Evolutionary conservation across 2,329 filamentous ascomycete genomes (phyloP), one percentile per base, ranked within the genome.

Genomic region (Colletotrichum godetiae): DNA sequence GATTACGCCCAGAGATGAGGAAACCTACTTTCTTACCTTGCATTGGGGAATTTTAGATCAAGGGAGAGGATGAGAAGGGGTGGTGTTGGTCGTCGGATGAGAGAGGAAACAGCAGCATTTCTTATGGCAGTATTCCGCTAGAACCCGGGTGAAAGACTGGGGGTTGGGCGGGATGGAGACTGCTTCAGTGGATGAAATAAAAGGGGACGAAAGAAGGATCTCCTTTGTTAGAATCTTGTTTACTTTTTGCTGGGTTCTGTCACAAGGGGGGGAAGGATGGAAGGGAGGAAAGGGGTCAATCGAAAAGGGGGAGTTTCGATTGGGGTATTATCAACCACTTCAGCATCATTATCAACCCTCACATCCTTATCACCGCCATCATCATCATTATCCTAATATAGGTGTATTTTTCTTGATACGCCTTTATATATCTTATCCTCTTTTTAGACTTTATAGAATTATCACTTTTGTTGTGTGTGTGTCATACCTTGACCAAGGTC

Each of bases 81-180:
- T 19, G 3, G 42, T 3, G 42, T 46, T n/a, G 2, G 27, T 27
- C 4, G 27, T 27, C 27, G 42, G 42, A 19, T 8, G 42, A 15
- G 19, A n/a, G 42, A 37, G 27, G 7, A 65, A 19, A 49, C 46
- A 49, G 35, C 46, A 19, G 19, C 31, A 62, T 63, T 19, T 31
- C 29, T 56, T 22, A 57, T 37, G 66, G 69, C 31, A 31, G 35
- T 42, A 42, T 42, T 22, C 52, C 59, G 58, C 58, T 57, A n/a
- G 58, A 72, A 59, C 69, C 69, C 13, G 69, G 69, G 65, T 57
- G 69, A 69, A 72, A 72, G 37, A 72, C 69, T 19, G 66, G 69
- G 69, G 65, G 59, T 58, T 53, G 57, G 65, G 69, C 24, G 55
- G 57, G 12, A 37, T 53, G 35, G 37, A 55, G 22, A 31, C 66